Conservation (phyloP, 371 early-diverging fungal genomes). For the Zopfochytrium polystomum region DNA sequence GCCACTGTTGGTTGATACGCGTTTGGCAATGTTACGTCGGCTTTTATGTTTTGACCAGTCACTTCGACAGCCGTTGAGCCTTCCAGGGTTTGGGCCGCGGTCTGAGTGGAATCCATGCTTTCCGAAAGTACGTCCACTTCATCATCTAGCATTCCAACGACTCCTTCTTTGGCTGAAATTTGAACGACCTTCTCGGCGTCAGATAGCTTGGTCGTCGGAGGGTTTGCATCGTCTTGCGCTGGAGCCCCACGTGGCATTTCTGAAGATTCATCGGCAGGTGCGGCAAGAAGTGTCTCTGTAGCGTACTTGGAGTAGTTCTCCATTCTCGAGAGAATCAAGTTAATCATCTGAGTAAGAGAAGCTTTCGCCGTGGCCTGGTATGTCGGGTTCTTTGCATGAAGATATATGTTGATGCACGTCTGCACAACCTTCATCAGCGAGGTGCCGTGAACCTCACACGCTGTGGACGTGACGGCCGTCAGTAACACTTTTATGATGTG, state of each 20-base stretch:
- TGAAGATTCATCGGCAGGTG: background rate
- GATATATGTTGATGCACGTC: constrained; percentile 50
- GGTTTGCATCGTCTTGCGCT: too few species aligned
- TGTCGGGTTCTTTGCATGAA: constrained; percentile 26
- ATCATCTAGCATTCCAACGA: constrained; percentile 23
- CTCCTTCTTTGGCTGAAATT: background rate
- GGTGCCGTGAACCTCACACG: constrained; percentile 45
- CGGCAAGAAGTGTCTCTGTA: background rate
- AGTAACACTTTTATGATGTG: constrained; percentile 52
- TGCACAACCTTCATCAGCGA: constrained; percentile 47
- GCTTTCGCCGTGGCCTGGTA: constrained; percentile 54
- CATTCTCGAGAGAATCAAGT: constrained; percentile 52
- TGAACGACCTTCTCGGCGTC: background rate
- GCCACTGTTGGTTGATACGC: constrained; percentile 45
- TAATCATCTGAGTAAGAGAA: constrained; percentile 53
- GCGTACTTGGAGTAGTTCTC: constrained; percentile 47
- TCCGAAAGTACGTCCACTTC: background rate
- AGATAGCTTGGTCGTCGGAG: background rate
- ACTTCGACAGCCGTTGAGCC: background rate
- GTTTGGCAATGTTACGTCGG: too few species aligned
- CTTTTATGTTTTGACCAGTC: background rate
- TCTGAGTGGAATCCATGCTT: background rate
- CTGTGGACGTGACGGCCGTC: constrained; percentile 48
- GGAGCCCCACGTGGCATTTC: too few species aligned
- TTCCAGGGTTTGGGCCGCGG: background rate